Evolutionary conservation across 805 yeast genomes (phyloP).

Genomic region (Saturnispora gosingensis): DNA sequence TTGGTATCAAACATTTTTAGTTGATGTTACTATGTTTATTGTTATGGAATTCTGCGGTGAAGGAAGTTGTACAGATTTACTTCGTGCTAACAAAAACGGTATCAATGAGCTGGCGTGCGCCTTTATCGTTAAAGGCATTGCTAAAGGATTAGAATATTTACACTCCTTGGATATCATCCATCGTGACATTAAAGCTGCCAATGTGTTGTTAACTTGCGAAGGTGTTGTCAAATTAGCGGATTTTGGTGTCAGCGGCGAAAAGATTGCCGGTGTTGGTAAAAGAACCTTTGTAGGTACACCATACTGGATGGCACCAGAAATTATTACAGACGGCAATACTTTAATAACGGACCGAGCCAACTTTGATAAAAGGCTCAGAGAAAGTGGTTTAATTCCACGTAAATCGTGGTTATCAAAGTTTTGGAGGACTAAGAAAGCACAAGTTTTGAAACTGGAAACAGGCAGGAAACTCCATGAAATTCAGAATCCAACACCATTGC

Average conservation of each 20-base stretch:
- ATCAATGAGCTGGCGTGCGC: slow-evolving; percentile 54
- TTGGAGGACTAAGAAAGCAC: slow-evolving; percentile 8
- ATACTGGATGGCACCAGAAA: slow-evolving; percentile 90
- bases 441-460: not conserved
- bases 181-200: slow-evolving; percentile 91
- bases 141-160: slow-evolving; percentile 64
- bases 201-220: slow-evolving; percentile 59
- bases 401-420: slow-evolving; percentile 7
- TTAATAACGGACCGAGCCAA: slow-evolving; percentile 8
- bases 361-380: slow-evolving; percentile 7
- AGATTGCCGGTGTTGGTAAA: slow-evolving; percentile 40
- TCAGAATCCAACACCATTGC: not conserved
- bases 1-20: slow-evolving; percentile 53
- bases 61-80: slow-evolving; percentile 76
- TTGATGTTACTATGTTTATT: slow-evolving; percentile 70
- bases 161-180: slow-evolving; percentile 75
- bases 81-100: slow-evolving; percentile 40
- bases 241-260: slow-evolving; percentile 89
- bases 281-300: slow-evolving; percentile 54
- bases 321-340: slow-evolving; percentile 36
- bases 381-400: slow-evolving; percentile 4
- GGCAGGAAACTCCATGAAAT: not conserved
- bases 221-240: slow-evolving; percentile 87
- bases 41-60: slow-evolving; percentile 96
- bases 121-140: slow-evolving; percentile 51